Evolutionary conservation across 2,329 filamentous ascomycete species (phyloP).

Genomic region (Penicillium vulpinum): DNA sequence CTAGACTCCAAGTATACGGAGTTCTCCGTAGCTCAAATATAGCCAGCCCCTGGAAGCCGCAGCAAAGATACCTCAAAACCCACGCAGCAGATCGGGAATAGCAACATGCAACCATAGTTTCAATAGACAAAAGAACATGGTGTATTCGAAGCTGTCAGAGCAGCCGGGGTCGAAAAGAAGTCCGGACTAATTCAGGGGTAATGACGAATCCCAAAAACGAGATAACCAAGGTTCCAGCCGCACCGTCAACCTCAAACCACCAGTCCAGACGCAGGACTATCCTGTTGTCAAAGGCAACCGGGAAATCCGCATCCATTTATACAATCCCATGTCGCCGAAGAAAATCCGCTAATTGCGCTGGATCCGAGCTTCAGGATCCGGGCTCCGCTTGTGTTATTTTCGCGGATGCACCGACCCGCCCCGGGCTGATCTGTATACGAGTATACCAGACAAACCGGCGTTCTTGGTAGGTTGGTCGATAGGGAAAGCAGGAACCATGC

Average conservation of each 20-base stretch:
- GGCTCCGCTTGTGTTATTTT: constrained; percentile 2
- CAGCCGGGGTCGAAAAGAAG: not conserved
- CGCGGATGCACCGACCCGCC: not conserved
- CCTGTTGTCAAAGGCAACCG: constrained; percentile 15
- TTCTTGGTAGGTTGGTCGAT: not conserved
- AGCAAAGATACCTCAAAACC: not conserved
- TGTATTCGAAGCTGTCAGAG: constrained; percentile 9
- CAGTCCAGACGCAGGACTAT: constrained; percentile 1
- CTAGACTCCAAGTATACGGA: not conserved
- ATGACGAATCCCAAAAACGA: constrained; percentile 11
- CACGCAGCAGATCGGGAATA: not conserved
- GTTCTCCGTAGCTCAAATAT: not conserved
- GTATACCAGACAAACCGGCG: not conserved
- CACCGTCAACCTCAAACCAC: not conserved
- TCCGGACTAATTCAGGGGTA: constrained; percentile 10
- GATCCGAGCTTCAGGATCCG: constrained; percentile 6
- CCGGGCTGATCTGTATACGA: constrained; percentile 2
- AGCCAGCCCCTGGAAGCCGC: constrained; percentile 4
- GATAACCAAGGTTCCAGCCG: not conserved
- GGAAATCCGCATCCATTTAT: constrained; percentile 6
- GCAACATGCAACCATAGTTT: not conserved
- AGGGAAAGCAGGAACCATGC: not conserved
- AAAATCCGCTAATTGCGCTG: constrained; percentile 2
- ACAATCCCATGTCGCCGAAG: not conserved
- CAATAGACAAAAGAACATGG: not conserved